Percentiles rank a stretch among this genome's conserved stretches.
Conservation (phyloP, 495 filamentous ascomycete species). For the Xylaria acuta region DNA sequence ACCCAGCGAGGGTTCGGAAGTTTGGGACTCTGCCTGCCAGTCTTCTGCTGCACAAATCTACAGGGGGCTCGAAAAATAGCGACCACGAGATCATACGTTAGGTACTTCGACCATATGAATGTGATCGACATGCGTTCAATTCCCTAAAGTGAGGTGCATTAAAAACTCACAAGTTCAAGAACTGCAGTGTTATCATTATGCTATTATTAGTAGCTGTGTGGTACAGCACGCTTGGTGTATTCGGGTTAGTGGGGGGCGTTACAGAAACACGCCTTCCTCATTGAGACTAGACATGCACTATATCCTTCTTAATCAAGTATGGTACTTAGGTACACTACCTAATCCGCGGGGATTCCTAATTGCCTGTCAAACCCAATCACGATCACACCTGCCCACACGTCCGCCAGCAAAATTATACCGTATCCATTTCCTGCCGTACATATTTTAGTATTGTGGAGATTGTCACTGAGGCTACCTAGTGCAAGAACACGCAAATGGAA, state of each 20-base stretch:
- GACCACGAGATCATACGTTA: background rate
- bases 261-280: slow-evolving; percentile 7
- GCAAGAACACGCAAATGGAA: background rate
- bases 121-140: slow-evolving; percentile 8
- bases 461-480: background rate
- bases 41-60: background rate
- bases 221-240: background rate
- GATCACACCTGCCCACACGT: slow-evolving; percentile 4
- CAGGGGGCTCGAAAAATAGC: background rate
- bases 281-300: slow-evolving; percentile 1
- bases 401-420: slow-evolving; percentile 1
- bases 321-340: slow-evolving; percentile 11
- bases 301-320: slow-evolving; percentile 23
- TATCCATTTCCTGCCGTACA: background rate
- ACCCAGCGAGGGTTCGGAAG: background rate
- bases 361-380: slow-evolving; percentile 9
- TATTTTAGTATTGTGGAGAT: background rate
- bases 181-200: background rate
- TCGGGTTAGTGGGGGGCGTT: background rate
- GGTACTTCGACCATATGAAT: background rate
- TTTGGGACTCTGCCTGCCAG: background rate
- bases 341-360: slow-evolving; percentile 2
- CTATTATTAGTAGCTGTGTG: slow-evolving; percentile 25
- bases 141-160: slow-evolving; percentile 2
- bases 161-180: background rate